Percentiles rank a stretch among this genome's conserved stretches.
Evolutionary conservation across 495 filamentous ascomycete species (phyloP).

Genomic region (Hypoxylon fragiforme): DNA sequence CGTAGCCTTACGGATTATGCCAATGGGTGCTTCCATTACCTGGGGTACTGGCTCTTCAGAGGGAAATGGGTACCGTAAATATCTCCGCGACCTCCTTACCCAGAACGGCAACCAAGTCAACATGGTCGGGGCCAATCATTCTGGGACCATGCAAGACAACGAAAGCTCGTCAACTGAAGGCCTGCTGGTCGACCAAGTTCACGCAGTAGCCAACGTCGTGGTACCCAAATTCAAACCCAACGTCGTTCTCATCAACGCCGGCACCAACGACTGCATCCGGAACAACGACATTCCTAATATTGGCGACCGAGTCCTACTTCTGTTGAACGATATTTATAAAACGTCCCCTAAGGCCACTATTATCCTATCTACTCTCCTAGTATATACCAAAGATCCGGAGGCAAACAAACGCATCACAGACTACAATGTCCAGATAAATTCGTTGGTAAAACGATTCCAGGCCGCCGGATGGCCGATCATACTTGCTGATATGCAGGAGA

Average conservation of each 20-base stretch:
- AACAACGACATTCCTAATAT: constrained; percentile 23
- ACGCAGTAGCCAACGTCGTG: constrained; percentile 18
- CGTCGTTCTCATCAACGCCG: constrained; percentile 42
- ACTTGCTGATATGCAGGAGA: constrained; percentile 54
- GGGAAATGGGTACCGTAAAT: constrained; percentile 47
- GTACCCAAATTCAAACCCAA: constrained; percentile 40
- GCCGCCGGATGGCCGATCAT: constrained; percentile 39
- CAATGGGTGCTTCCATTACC: constrained; percentile 57
- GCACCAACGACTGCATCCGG: constrained; percentile 42
- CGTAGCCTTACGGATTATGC: constrained; percentile 46
- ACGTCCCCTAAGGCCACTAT: constrained; percentile 24
- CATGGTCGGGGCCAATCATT: constrained; percentile 36
- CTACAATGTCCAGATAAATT: constrained; percentile 34
- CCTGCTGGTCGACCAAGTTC: constrained; percentile 36
- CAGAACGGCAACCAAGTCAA: constrained; percentile 24
- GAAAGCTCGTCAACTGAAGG: constrained; percentile 37
- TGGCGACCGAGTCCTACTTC: constrained; percentile 26
- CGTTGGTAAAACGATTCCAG: constrained; percentile 15
- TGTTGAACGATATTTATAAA: constrained; percentile 17
- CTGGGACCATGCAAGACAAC: constrained; percentile 40
- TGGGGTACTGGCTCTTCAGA: constrained; percentile 44
- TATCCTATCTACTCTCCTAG: constrained; percentile 28
- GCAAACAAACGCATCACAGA: constrained; percentile 27
- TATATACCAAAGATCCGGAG: constrained; percentile 25
- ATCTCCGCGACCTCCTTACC: constrained; percentile 35